These are phyloP conservation scores for Fusarium coicis DNA, from an alignment of 2,329 filamentous ascomycete species.

Conservation along the genomic window DNA sequence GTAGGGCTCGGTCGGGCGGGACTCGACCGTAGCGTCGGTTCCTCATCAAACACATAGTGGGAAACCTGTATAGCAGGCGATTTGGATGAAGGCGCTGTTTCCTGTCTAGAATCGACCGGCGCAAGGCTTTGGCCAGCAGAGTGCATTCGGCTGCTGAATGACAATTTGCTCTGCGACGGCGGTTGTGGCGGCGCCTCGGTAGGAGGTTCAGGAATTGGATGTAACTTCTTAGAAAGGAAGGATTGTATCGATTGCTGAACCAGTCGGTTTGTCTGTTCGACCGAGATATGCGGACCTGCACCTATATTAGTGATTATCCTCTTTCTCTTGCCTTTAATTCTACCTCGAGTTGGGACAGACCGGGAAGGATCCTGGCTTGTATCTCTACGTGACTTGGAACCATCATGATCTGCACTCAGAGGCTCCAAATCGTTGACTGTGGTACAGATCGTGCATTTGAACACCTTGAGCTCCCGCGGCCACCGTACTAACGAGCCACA, in stretches of 20 bases:
- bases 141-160: conserved; percentile 38
- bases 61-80: conserved; percentile 38
- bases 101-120: conserved; percentile 8
- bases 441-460: conserved; percentile 84
- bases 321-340: not conserved
- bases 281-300: conserved; percentile 47
- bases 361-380: conserved; percentile 27
- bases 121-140: conserved; percentile 11
- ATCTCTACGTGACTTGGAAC: conserved; percentile 40
- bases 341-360: conserved; percentile 32
- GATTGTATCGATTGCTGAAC: conserved; percentile 49
- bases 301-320: conserved; percentile 14
- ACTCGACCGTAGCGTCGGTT: conserved; percentile 51
- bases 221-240: conserved; percentile 45
- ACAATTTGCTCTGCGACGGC: conserved; percentile 26
- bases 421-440: conserved; percentile 81
- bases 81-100: conserved; percentile 2
- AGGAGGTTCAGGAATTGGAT: conserved; percentile 19
- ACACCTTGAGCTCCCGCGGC: conserved; percentile 77
- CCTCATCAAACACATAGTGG: conserved; percentile 52
- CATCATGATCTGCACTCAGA: conserved; percentile 29
- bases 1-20: conserved; percentile 40
- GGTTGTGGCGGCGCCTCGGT: conserved; percentile 24
- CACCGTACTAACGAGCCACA: conserved; percentile 84
- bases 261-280: conserved; percentile 49